Evolutionary conservation across 257 asterid species (phyloP), one percentile per base, ranked within the genome.

Genomic region (Primulina tabacum): DNA sequence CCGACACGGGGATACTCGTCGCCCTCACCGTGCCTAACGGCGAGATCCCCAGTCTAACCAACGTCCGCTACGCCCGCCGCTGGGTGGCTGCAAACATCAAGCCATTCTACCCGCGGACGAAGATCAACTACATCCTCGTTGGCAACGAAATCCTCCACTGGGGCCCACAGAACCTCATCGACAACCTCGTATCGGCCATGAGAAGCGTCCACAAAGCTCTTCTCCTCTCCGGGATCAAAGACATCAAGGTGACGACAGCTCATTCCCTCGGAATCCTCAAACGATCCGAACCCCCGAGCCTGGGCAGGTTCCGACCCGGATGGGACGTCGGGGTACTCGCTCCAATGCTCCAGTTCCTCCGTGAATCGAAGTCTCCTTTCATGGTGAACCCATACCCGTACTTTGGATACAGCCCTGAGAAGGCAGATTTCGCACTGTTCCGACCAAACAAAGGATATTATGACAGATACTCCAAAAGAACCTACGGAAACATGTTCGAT

Each of bases 361-460:
- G 88, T 0, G 92, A 87, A 4, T 78, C 99, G 0, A 82, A 79
- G 14, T 64, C 91, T 0, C 95, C 99, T 0, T 93, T 93, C 76
- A 87, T 91, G 96, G 96, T 90, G 0, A 93, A 93, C 70, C 96
- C 97, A 4, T 93, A 93, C 77, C 99, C 99, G 2, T 93, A 84
- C 34, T 93, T 93, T 74, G 96, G 89, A 0, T 89, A 80, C 81
- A 73, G 76, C 62, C 89, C 92, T 4, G 78, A 75, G 0, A 75
- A 81, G 37, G 74, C 85, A 9, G 70, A 79, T 33, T 85, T 90
- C 79, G 73, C 88, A 0, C 28, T 87, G 0, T 90, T 90, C 76
- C 73, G 77, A 4, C 78, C 78, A 0, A 78, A 72, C 21, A 56
- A 61, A 4, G 87, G 90, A 0, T 0, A 74, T 2, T 77, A 62